Base-by-base conservation (phyloP, 148 eudicot species). In the Vaccinium myrtillus region DNA sequence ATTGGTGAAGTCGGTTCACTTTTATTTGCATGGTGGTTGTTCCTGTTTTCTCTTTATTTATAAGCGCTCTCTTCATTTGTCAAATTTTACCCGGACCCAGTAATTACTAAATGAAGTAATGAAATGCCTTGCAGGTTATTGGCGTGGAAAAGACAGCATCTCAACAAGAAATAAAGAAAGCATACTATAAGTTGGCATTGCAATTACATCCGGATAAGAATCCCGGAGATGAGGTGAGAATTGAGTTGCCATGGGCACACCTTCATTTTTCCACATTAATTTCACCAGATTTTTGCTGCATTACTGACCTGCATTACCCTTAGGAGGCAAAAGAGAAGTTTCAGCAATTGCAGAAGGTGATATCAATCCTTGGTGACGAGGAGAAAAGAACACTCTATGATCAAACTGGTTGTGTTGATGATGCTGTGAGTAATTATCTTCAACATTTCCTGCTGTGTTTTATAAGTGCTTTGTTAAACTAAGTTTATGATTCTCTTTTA, bases 151-250 rank as follows among this genome's bases (percentile, higher is more conserved):
- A 83, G 81, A 86, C 96, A 71, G 96, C 96, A 70, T 85, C 95
- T 80, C 98, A 94, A 70, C 94, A 90, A 89, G 98, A 95, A 87
- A 94, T 97, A 78, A 95, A 91, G 87, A 97, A 91, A 83, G 99
- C 99, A 51, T 97, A 97, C 76, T 90, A 97, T 85, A 97, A 93
- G 89, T 82, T 97, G 91, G 99, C 99, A 30, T 85, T 97, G 83
- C 91, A 94, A 55, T 90, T 97, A 75, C 98, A 97, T 89, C 99
- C 99, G 74, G 99, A 97, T 87, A 97, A 97, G 88, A 97, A 97
- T 86, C 99, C 99, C 79, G 90, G 90, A 56, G 95, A 97, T 86
- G 94, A 95, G 98, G 99, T 95, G 80, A 80, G 32, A 63, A 73
- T 80, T 83, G 21, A 21, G 63, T 69, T 73, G 65, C 32, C 69